Conservation (phyloP, 805 yeast genomes). For the Saccharomycopsis sp. region DNA sequence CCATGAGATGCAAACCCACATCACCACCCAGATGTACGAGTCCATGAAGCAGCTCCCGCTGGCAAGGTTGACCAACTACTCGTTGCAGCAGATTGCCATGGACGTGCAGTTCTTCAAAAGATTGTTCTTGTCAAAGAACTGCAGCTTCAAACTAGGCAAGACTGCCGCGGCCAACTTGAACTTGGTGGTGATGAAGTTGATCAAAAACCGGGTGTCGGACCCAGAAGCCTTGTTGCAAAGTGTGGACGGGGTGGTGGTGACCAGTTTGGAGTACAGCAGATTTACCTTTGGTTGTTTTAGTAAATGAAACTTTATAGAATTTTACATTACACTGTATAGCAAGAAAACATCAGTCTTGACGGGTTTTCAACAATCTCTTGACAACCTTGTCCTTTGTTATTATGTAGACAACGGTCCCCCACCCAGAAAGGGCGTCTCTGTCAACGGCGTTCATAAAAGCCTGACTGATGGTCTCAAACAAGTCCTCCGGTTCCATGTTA, state of each 20-base stretch:
- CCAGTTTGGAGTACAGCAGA: slow-evolving; percentile 7
- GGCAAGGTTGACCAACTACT: slow-evolving; percentile 33
- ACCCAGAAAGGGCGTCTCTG: slow-evolving; percentile 94
- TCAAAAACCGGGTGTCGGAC: slow-evolving; percentile 10
- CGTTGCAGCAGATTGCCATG: slow-evolving; percentile 41
- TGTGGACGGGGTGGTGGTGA: slow-evolving; percentile 14
- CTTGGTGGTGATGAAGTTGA: slow-evolving; percentile 9
- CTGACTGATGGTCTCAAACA: slow-evolving; percentile 92
- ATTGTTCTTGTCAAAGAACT: slow-evolving; percentile 11
- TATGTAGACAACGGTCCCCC: slow-evolving; percentile 95
- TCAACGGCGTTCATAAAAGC: slow-evolving; percentile 90
- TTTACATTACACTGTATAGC: no score
- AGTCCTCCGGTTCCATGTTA: slow-evolving; percentile 83
- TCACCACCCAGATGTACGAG: slow-evolving; percentile 30
- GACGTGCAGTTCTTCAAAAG: slow-evolving; percentile 45
- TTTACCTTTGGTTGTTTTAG: slow-evolving; percentile 8
- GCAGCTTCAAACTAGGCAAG: slow-evolving; percentile 16
- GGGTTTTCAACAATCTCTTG: slow-evolving; percentile 79
- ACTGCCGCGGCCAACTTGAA: slow-evolving; percentile 14
- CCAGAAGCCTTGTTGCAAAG: slow-evolving; percentile 16
- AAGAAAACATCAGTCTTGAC: slow-evolving; percentile 79
- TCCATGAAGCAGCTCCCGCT: slow-evolving; percentile 31
- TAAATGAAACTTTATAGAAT: no score
- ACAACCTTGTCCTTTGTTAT: slow-evolving; percentile 87
- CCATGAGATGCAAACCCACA: slow-evolving; percentile 36